Percentiles rank a stretch among this genome's conserved stretches.
Evolutionary conservation across 768 basidiomycete species (phyloP).

Genomic region (Pisolithus sp.): DNA sequence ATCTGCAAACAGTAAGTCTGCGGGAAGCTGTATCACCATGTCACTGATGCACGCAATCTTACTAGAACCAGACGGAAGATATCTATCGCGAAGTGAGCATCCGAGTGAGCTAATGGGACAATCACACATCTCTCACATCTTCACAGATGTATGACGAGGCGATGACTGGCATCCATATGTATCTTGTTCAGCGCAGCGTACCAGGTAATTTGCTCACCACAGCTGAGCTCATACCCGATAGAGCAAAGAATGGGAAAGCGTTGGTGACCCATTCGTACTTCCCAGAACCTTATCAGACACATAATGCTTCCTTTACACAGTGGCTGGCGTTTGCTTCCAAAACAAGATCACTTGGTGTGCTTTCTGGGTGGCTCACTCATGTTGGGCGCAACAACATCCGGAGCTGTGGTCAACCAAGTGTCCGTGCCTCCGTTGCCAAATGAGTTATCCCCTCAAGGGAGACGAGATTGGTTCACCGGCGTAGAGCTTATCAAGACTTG

Average conservation of each 20-base stretch:
- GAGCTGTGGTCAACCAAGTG: slow-evolving; percentile 45
- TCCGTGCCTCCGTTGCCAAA: slow-evolving; percentile 62
- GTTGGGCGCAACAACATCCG: slow-evolving; percentile 74
- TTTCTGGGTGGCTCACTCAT: slow-evolving; percentile 91
- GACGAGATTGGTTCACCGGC: slow-evolving; percentile 79
- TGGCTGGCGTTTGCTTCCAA: slow-evolving; percentile 69
- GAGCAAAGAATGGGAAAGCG: slow-evolving; percentile 26
- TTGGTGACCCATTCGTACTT: slow-evolving; percentile 18
- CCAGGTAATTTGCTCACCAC: slow-evolving; percentile 66
- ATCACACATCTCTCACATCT: slow-evolving; percentile 2
- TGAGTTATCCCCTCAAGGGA: slow-evolving; percentile 54
- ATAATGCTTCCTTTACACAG: slow-evolving; percentile 29
- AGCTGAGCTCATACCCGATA: slow-evolving; percentile 69
- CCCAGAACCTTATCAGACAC: not conserved
- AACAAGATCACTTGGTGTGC: slow-evolving; percentile 95
- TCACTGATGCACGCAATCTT: slow-evolving; percentile 2
- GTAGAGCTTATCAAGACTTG: slow-evolving; percentile 82
- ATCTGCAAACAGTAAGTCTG: slow-evolving; percentile 25
- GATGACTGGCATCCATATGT: slow-evolving; percentile 72
- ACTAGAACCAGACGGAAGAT: slow-evolving; percentile 62
- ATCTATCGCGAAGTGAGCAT: slow-evolving; percentile 67
- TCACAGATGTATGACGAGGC: slow-evolving; percentile 85
- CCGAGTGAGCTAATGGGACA: not conserved
- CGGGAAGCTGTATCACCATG: not conserved
- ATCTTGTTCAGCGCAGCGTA: slow-evolving; percentile 62